Conservation (phyloP, 805 yeast genomes). For the Metschnikowia lochheadii region DNA sequence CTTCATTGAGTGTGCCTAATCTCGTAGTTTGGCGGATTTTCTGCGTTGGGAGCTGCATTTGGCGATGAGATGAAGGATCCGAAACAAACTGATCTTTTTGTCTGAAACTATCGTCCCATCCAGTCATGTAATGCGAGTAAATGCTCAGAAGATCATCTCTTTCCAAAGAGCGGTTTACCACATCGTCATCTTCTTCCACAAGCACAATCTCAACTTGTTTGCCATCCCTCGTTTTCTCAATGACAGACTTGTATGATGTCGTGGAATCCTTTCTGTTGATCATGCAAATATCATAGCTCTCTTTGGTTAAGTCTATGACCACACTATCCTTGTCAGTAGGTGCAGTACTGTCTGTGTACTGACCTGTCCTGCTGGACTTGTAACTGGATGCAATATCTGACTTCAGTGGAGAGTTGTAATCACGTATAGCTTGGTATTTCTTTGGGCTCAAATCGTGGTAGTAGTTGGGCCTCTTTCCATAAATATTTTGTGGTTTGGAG, state of each 20-base stretch:
- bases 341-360: slow-evolving; percentile 25
- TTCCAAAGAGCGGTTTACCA: slow-evolving; percentile 16
- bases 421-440: not conserved
- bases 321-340: slow-evolving; percentile 36
- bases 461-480: not conserved
- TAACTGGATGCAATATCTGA: slow-evolving; percentile 24
- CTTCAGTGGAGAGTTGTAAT: not conserved
- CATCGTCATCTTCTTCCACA: slow-evolving; percentile 37
- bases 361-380: slow-evolving; percentile 27
- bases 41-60: not conserved
- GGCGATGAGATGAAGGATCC: not conserved
- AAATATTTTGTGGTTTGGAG: not conserved
- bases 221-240: slow-evolving; percentile 36
- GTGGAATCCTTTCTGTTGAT: slow-evolving; percentile 34
- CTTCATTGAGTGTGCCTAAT: not conserved
- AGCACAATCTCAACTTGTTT: slow-evolving; percentile 40
- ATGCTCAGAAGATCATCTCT: slow-evolving; percentile 36
- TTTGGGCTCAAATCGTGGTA: not conserved
- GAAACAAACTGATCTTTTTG: not conserved
- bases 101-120: slow-evolving; percentile 11
- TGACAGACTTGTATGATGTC: slow-evolving; percentile 36
- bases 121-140: slow-evolving; percentile 35
- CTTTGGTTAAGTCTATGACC: slow-evolving; percentile 40
- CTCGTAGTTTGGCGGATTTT: not conserved
- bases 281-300: slow-evolving; percentile 35